Conservation (phyloP, 441 rosid species). For the Raphanus hybrid region DNA sequence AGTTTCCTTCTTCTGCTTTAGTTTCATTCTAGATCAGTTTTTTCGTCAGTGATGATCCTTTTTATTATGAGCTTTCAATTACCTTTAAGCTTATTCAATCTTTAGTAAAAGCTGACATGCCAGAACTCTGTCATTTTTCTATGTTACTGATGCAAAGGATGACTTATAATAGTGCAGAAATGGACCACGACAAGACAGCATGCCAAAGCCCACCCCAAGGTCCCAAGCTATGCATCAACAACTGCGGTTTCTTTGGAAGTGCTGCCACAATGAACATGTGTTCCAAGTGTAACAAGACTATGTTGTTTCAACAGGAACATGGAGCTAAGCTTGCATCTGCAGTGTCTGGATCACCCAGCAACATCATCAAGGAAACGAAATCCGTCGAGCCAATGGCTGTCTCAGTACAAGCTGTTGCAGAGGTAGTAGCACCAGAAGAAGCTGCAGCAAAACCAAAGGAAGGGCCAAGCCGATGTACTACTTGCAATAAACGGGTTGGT, state of each 20-base stretch:
- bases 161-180: constrained; percentile 25
- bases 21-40: too few species aligned
- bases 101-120: too few species aligned
- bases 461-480: constrained; percentile 65
- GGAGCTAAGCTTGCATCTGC: constrained; percentile 64
- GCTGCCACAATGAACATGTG: constrained; percentile 80
- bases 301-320: constrained; percentile 63
- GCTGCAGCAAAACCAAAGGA: constrained; percentile 52
- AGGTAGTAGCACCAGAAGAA: constrained; percentile 49
- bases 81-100: too few species aligned
- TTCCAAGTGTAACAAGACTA: constrained; percentile 76
- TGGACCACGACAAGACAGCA: constrained; percentile 63
- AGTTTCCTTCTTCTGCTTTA: too few species aligned
- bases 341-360: constrained; percentile 55
- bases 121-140: neutral
- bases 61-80: too few species aligned
- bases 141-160: neutral
- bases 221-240: constrained; percentile 83
- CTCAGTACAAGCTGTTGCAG: constrained; percentile 44
- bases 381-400: constrained; percentile 48
- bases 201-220: constrained; percentile 94
- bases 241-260: constrained; percentile 86
- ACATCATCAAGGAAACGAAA: constrained; percentile 49
- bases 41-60: too few species aligned
- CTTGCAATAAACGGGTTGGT: constrained; percentile 71